Evolutionary conservation across 495 filamentous ascomycete genomes (phyloP).

Genomic region (Xylaria longipes): DNA sequence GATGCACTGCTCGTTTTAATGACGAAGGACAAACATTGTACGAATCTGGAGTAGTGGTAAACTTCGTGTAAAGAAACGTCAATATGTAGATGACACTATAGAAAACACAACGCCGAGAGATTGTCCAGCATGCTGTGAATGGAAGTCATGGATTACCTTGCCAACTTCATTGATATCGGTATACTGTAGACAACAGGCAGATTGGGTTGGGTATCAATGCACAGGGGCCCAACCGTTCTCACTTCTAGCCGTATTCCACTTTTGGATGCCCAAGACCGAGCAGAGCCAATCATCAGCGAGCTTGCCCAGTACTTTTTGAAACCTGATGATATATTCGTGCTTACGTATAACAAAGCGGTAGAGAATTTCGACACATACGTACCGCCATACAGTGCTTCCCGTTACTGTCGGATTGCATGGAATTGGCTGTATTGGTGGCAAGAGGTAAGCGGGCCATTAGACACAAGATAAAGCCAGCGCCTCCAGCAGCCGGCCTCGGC

Average conservation of each 20-base stretch:
- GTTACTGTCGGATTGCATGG: slow-evolving; percentile 11
- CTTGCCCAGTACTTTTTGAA: not conserved
- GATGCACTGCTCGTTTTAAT: not conserved
- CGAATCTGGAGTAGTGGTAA: not conserved
- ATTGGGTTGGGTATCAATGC: slow-evolving; percentile 46
- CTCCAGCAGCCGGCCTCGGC: slow-evolving; percentile 7
- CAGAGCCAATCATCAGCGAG: slow-evolving; percentile 25
- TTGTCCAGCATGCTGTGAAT: not conserved
- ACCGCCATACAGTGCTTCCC: not conserved
- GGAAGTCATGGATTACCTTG: slow-evolving; percentile 28
- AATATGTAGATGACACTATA: slow-evolving; percentile 14
- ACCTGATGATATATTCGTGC: slow-evolving; percentile 15
- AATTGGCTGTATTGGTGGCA: slow-evolving; percentile 1
- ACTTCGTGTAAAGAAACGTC: not conserved
- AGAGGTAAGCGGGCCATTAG: not conserved
- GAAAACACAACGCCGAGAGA: slow-evolving; percentile 1
- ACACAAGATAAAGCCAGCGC: not conserved
- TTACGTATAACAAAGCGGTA: slow-evolving; percentile 22
- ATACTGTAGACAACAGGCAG: slow-evolving; percentile 12
- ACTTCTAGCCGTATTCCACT: slow-evolving; percentile 27
- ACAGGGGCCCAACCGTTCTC: slow-evolving; percentile 37
- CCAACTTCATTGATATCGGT: slow-evolving; percentile 24
- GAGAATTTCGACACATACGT: slow-evolving; percentile 3
- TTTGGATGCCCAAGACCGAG: slow-evolving; percentile 39
- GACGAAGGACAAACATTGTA: not conserved